phyloP scores from a whole-genome alignment of 1,139 yeast genomes.

The Geotrichum aggregatum region DNA sequence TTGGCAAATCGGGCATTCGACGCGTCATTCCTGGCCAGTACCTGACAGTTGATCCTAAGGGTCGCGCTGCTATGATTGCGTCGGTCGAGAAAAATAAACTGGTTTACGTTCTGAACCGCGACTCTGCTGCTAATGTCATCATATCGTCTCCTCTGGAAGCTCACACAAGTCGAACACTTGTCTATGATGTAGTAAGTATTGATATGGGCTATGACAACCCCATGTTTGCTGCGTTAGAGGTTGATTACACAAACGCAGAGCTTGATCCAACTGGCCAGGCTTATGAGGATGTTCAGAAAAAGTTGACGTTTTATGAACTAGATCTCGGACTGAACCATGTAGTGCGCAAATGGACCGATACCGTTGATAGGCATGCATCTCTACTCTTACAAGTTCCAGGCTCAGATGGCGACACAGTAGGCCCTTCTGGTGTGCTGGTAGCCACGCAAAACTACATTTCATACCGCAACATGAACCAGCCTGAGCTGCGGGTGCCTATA shows the following conservation, averaged over 20 bases:
- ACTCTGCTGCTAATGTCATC: conserved; percentile 45
- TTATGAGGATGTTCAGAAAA: conserved; percentile 31
- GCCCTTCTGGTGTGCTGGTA: conserved; percentile 59
- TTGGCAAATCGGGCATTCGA: conserved; percentile 69
- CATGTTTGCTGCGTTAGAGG: conserved; percentile 72
- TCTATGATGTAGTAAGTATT: conserved; percentile 54
- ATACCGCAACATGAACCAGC: conserved; percentile 42
- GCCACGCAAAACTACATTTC: conserved; percentile 47
- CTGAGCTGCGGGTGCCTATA: conserved; percentile 45
- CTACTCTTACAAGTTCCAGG: conserved; percentile 48
- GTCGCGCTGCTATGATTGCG: conserved; percentile 64
- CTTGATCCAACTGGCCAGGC: conserved; percentile 28
- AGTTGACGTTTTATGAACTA: conserved; percentile 66
- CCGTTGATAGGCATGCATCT: conserved; percentile 44
- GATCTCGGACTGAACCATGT: conserved; percentile 84
- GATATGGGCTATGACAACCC: conserved; percentile 84
- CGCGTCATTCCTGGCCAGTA: conserved; percentile 74
- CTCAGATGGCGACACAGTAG: conserved; percentile 45
- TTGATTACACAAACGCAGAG: conserved; percentile 44
- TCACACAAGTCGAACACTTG: conserved; percentile 48
- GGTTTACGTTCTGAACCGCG: conserved; percentile 55
- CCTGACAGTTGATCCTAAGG: conserved; percentile 67
- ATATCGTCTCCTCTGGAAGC: conserved; percentile 77
- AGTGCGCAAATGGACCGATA: conserved; percentile 48
- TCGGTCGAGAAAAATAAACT: conserved; percentile 72